These are phyloP conservation scores for Vitis vinifera DNA, from an alignment of 164 flowering plant species.

Conservation along the genomic window DNA sequence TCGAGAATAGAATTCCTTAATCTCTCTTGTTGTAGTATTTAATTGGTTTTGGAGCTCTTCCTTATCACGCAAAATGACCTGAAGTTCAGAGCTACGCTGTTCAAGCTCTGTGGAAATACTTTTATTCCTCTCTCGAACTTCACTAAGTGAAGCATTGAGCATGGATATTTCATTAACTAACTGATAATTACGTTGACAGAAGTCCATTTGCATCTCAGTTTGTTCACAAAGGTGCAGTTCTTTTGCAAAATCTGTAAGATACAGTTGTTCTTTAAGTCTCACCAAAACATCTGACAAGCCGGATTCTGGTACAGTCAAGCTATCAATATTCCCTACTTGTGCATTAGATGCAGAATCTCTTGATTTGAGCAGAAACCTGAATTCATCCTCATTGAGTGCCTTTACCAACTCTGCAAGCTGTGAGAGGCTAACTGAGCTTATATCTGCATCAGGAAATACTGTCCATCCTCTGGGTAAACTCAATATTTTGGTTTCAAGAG, in stretches of 20 bases:
- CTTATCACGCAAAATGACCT: constrained; percentile 31
- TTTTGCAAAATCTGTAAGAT: constrained; percentile 45
- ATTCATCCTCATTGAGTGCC: constrained; percentile 53
- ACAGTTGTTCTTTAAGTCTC: constrained; percentile 57
- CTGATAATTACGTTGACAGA: constrained; percentile 31
- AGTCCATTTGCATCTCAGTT: constrained; percentile 35
- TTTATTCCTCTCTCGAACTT: constrained; percentile 40
- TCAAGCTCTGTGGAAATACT: constrained; percentile 54
- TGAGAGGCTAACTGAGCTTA: constrained; percentile 32
- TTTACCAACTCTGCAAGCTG: constrained; percentile 45
- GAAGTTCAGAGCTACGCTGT: constrained; percentile 52
- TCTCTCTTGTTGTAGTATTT: constrained; percentile 35
- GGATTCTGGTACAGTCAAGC: constrained; percentile 9
- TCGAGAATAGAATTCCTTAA: constrained; percentile 36
- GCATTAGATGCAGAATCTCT: constrained; percentile 26
- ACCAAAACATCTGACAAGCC: constrained; percentile 34
- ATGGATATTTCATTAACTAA: constrained; percentile 45
- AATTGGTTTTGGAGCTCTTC: constrained; percentile 47
- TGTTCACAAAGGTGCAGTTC: constrained; percentile 70
- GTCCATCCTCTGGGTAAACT: constrained; percentile 13
- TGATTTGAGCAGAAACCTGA: constrained; percentile 32
- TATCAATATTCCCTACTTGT: constrained; percentile 12
- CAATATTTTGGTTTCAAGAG: constrained; percentile 14
- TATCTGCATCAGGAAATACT: constrained; percentile 19
- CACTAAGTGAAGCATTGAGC: constrained; percentile 42